phyloP scores from a whole-genome alignment of 2,329 filamentous ascomycete genomes.

The Fusarium phyllophilum region DNA sequence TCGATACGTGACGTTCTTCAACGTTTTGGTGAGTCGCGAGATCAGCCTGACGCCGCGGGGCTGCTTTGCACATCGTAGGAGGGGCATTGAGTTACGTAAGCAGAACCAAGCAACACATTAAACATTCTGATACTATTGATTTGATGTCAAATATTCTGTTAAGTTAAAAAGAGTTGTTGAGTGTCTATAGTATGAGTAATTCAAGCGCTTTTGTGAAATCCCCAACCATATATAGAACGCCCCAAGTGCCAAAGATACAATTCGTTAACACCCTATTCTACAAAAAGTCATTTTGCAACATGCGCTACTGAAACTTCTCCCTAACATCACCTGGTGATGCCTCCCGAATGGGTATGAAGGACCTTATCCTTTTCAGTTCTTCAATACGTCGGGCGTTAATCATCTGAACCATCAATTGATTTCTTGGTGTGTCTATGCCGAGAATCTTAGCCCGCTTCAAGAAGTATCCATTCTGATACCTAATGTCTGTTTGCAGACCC shows the following conservation, averaged over 20 bases:
- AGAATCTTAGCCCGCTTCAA: slow-evolving; percentile 76
- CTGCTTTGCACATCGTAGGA: slow-evolving; percentile 27
- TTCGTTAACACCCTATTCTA: slow-evolving; percentile 3
- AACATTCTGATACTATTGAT: not conserved
- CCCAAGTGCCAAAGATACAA: slow-evolving; percentile 16
- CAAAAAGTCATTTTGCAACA: not conserved
- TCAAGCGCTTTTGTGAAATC: not conserved
- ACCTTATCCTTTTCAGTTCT: slow-evolving; percentile 46
- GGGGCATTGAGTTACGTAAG: slow-evolving; percentile 40
- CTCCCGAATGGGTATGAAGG: slow-evolving; percentile 50
- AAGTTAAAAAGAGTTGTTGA: not conserved
- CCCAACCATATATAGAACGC: not conserved
- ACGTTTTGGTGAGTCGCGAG: slow-evolving; percentile 15
- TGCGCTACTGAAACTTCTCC: not conserved
- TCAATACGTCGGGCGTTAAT: slow-evolving; percentile 73
- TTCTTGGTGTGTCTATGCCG: slow-evolving; percentile 76
- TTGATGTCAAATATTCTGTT: not conserved
- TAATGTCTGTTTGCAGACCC: slow-evolving; percentile 76
- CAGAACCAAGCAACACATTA: not conserved
- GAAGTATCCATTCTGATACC: slow-evolving; percentile 91
- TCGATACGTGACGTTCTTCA: slow-evolving; percentile 15
- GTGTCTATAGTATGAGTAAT: not conserved
- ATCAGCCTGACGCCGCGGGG: slow-evolving; percentile 40
- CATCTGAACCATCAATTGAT: slow-evolving; percentile 76
- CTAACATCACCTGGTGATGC: slow-evolving; percentile 44